Percentiles rank a stretch among this genome's conserved stretches.
Evolutionary conservation across 2,329 filamentous ascomycete genomes (phyloP).

Genomic region (Emmonsia crescens): DNA sequence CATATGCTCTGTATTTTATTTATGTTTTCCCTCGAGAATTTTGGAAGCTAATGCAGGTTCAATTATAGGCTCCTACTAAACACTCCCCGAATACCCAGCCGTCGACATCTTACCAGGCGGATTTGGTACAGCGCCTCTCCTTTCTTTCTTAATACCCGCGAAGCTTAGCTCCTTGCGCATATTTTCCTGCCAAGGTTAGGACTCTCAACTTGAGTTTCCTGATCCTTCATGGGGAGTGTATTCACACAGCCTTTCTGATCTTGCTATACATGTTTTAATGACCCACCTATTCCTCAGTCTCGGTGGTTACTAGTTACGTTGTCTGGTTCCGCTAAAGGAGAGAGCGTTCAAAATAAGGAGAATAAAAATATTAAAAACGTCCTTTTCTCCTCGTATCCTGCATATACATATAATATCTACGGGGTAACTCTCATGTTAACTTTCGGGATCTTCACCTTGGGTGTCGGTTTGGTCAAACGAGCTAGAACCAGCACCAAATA

Average conservation of each 20-base stretch:
- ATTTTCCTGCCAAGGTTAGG: neutral
- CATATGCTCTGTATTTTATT: neutral
- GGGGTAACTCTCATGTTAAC: neutral
- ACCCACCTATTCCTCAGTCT: neutral
- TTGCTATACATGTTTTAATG: neutral
- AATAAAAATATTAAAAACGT: neutral
- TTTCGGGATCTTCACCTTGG: neutral
- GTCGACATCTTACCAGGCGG: neutral
- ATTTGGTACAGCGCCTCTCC: neutral
- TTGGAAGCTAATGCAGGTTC: constrained; percentile 1
- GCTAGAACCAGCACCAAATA: neutral
- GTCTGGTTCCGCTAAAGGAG: neutral
- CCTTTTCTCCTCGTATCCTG: neutral
- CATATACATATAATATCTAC: neutral
- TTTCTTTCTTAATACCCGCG: neutral
- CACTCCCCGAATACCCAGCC: neutral
- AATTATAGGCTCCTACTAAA: constrained; percentile 16
- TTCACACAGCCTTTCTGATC: neutral
- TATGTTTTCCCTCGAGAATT: neutral
- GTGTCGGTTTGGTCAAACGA: neutral
- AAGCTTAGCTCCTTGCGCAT: neutral
- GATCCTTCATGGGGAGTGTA: neutral
- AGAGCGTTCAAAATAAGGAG: neutral
- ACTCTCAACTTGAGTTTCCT: neutral
- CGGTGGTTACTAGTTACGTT: neutral